A percentile compares a stretch with the other conserved stretches of the same genome.
phyloP scores from a whole-genome alignment of 176 grass and related monocot species.

The Cocos nucifera region DNA sequence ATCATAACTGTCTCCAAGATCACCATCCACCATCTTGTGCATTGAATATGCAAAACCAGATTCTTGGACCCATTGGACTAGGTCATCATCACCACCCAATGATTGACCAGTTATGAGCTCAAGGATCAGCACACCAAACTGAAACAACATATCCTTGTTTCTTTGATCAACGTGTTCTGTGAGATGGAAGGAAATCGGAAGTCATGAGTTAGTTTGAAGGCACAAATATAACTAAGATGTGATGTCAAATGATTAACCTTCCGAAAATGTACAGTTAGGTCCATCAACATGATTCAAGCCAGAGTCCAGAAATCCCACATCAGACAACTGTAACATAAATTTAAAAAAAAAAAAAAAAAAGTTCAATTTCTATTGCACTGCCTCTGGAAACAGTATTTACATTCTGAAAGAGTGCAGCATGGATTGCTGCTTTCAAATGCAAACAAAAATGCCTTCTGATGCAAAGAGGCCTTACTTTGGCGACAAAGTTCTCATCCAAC shows the following conservation, averaged over 20 bases:
- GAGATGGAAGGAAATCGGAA: constrained; percentile 1
- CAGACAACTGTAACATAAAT: constrained; percentile 48
- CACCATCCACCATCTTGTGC: constrained; percentile 88
- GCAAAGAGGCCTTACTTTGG: constrained; percentile 39
- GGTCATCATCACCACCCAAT: constrained; percentile 53
- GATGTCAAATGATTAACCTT: constrained; percentile 31
- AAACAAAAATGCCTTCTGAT: background rate
- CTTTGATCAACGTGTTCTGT: constrained; percentile 54
- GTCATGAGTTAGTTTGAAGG: constrained; percentile 9
- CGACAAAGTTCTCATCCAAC: constrained; percentile 56
- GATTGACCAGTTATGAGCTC: constrained; percentile 93
- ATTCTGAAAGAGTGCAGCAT: too few species aligned
- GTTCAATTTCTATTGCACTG: too few species aligned
- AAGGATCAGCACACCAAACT: constrained; percentile 85
- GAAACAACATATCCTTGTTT: constrained; percentile 49
- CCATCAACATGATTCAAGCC: constrained; percentile 13
- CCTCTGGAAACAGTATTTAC: too few species aligned
- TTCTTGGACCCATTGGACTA: constrained; percentile 81
- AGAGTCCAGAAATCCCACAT: constrained; percentile 29
- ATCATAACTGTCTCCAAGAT: constrained; percentile 69
- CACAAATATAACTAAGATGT: constrained; percentile 3
- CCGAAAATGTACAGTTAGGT: constrained; percentile 14
- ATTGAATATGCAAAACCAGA: constrained; percentile 50
- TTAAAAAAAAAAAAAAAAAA: too few species aligned
- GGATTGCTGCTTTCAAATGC: too few species aligned